phyloP scores from a whole-genome alignment of 768 basidiomycete species.

The Boletus tylopilopsis region DNA sequence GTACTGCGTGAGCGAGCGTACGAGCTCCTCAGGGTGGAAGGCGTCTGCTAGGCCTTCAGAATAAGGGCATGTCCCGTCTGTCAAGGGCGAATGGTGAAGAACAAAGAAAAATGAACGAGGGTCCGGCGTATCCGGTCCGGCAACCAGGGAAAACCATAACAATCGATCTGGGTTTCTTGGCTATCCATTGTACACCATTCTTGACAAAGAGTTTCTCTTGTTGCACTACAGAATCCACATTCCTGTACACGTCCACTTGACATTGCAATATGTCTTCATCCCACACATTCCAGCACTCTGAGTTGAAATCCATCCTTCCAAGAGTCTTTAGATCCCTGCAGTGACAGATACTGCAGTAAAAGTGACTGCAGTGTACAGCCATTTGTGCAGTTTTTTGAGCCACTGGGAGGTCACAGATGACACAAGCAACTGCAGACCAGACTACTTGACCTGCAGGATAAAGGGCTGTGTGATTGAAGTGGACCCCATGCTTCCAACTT shows the following conservation, averaged over 20 bases:
- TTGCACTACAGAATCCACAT: background rate
- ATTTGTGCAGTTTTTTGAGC: background rate
- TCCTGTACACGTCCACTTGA: background rate
- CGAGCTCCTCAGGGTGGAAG: too few species aligned
- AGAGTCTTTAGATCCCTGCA: background rate
- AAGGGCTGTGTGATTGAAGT: background rate
- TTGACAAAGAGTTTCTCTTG: constrained; percentile 5
- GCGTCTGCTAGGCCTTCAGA: too few species aligned
- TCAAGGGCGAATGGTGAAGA: too few species aligned
- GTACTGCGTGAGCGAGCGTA: too few species aligned
- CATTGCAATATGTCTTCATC: background rate
- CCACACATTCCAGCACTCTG: background rate
- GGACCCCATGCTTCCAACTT: background rate
- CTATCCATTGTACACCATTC: background rate
- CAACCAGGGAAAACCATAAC: too few species aligned
- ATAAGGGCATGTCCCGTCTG: too few species aligned
- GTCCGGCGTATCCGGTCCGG: too few species aligned
- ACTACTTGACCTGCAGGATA: background rate
- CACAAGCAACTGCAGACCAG: background rate
- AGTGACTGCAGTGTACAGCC: background rate
- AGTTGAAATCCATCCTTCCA: background rate
- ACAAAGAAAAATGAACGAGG: too few species aligned
- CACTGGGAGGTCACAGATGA: constrained; percentile 1
- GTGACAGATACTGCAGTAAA: constrained; percentile 1
- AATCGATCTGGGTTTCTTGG: too few species aligned